Base-by-base conservation (phyloP, 306 rosid genomes). In the Ormosia semicastrata region DNA sequence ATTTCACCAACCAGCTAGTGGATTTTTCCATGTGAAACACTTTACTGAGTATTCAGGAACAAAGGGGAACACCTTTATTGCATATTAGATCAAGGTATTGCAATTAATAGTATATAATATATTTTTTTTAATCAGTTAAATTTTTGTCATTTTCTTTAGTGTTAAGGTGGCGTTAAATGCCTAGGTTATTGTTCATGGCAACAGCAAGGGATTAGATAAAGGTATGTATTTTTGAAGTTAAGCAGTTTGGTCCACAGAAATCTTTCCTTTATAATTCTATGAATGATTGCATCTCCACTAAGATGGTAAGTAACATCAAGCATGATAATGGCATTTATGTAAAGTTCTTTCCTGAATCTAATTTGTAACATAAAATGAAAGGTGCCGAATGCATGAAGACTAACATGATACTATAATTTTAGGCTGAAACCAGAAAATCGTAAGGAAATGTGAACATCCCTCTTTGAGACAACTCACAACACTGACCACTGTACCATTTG, bases 11-110 rank as follows among this genome's bases (percentile, higher is more conserved):
- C 73, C 11, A 41, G 59, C 58, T 3, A 15, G 40, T 40, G 67
- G 75, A 43, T 30, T 37, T 44, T 43, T 68, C 24, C 83, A 57
- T 43, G 70, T 79, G 83, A 79, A 79, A 12, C 13, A 58, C 67
- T 34, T 65, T 77, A 66, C 50, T 58, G 4, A 10, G 39, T 53
- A 6, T 71, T 32, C 29, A 24, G 11, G 41, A 58, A 30, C 29
- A 30, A 49, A 70, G 12, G 24, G 41, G 2, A 15, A 46, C 39
- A n/a, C 76, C 60, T 60, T 76, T 63, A 46, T 18, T 76, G 40
- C 66, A 66, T 29, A 3, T 40, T 33, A 24, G 71, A 59, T 62
- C 46, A 24, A 74, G 30, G 15, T 49, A 46, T 40, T 10, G 5
- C 32, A 30, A 15, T 47, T 54, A 53, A 8, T 30, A 24, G 24